These are phyloP conservation scores for Rhodotorula sp. DNA, from an alignment of 1,284 basidiomycete genomes.

Conservation along the genomic window DNA sequence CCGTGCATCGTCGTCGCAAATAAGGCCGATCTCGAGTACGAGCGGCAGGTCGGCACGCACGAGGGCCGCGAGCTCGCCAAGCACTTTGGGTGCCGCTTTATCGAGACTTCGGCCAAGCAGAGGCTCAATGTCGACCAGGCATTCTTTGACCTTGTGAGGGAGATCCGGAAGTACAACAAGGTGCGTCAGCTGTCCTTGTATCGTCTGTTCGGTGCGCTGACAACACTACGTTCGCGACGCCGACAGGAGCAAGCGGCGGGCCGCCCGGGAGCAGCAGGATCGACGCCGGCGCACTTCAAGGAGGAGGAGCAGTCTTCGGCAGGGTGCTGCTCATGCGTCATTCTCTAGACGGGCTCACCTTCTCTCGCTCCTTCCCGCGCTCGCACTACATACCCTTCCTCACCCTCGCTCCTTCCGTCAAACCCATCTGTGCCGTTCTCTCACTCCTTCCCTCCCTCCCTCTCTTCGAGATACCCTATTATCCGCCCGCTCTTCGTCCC, in stretches of 20 bases:
- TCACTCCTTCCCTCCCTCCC: background rate
- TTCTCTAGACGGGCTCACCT: slow-evolving; percentile 52
- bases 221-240: no score
- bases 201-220: no score
- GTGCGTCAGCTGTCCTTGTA: slow-evolving; percentile 48
- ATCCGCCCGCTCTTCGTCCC: background rate
- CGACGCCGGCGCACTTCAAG: slow-evolving; percentile 30
- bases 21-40: slow-evolving; percentile 98
- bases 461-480: background rate
- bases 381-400: background rate
- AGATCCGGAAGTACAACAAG: slow-evolving; percentile 96
- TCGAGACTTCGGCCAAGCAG: slow-evolving; percentile 98
- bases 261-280: slow-evolving; percentile 31
- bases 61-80: slow-evolving; percentile 97
- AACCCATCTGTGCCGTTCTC: background rate
- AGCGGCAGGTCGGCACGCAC: slow-evolving; percentile 94
- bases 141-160: slow-evolving; percentile 93
- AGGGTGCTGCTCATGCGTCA: slow-evolving; percentile 74
- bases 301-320: slow-evolving; percentile 49
- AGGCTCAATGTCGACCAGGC: slow-evolving; percentile 98
- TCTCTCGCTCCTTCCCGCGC: background rate
- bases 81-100: slow-evolving; percentile 94
- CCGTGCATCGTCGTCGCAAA: slow-evolving; percentile 98
- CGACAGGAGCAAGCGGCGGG: slow-evolving; percentile 37
- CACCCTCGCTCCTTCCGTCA: background rate